These are phyloP conservation scores for Nemophila menziesii DNA, from an alignment of 257 asterid species.

Conservation along the genomic window DNA sequence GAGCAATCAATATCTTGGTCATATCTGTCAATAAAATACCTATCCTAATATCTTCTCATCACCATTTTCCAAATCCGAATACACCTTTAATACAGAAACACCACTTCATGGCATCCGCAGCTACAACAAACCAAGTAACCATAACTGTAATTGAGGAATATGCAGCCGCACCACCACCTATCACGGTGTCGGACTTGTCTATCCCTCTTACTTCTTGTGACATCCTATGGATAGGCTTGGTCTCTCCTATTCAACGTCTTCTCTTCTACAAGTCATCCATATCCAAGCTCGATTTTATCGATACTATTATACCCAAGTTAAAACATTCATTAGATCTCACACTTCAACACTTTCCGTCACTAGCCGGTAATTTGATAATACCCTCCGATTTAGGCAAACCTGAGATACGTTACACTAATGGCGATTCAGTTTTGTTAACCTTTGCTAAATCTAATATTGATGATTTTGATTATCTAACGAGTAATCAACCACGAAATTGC, in stretches of 20 bases:
- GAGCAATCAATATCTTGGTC: neutral
- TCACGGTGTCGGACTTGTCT: neutral
- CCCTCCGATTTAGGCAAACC: neutral
- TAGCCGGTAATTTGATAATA: constrained; percentile 19
- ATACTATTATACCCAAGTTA: constrained; percentile 24
- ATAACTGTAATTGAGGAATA: neutral
- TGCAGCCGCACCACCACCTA: neutral
- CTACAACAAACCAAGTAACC: neutral
- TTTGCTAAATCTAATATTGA: neutral
- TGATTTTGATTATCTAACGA: neutral
- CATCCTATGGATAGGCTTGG: neutral
- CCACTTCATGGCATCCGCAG: no score
- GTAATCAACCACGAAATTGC: neutral
- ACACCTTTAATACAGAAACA: no score
- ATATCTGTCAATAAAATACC: neutral
- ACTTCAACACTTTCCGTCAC: constrained; percentile 30
- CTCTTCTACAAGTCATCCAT: constrained; percentile 26
- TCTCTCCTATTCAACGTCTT: constrained; percentile 14
- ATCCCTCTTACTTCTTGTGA: neutral
- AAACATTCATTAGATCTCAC: constrained; percentile 25
- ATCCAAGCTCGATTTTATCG: constrained; percentile 17
- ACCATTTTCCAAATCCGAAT: no score
- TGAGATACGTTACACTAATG: neutral
- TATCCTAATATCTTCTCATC: neutral
- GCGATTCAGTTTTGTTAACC: neutral